Conservation (phyloP, 495 filamentous ascomycete species). For the Neurospora africana region DNA sequence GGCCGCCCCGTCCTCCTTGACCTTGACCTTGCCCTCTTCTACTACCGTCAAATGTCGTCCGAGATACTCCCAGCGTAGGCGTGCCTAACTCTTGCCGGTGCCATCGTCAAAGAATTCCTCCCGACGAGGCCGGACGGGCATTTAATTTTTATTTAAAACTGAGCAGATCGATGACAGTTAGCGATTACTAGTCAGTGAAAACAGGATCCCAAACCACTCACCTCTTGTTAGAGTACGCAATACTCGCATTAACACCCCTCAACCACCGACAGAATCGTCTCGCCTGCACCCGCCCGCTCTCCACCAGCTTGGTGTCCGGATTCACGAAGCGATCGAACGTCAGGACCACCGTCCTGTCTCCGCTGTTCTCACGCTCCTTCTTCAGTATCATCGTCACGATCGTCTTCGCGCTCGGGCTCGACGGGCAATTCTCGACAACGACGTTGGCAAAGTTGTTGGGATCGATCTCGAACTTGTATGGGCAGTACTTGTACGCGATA, state of each 20-base stretch:
- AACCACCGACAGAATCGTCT: conserved; percentile 26
- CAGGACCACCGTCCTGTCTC: conserved; percentile 3
- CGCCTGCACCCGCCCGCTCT: conserved; percentile 23
- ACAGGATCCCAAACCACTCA: background rate
- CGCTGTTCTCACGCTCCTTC: background rate
- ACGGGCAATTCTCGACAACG: conserved; percentile 3
- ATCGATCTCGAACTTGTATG: conserved; percentile 10
- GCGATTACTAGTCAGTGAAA: background rate
- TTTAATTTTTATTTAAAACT: background rate
- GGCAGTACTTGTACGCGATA: background rate
- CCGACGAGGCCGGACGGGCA: background rate
- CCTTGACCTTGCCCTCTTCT: background rate
- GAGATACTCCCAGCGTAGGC: background rate
- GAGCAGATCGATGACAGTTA: background rate
- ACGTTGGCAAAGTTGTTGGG: conserved; percentile 9
- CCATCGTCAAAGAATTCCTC: background rate
- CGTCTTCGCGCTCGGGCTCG: background rate
- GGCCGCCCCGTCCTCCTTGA: background rate
- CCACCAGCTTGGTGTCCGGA: conserved; percentile 3
- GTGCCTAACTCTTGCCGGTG: background rate
- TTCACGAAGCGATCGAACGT: background rate
- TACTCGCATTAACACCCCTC: conserved; percentile 12
- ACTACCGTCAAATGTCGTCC: background rate
- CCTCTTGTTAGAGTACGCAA: conserved; percentile 7
- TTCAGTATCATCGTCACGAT: conserved; percentile 3